These are phyloP conservation scores for Acacia acuminata DNA, from an alignment of 306 rosid species.

Conservation along the genomic window DNA sequence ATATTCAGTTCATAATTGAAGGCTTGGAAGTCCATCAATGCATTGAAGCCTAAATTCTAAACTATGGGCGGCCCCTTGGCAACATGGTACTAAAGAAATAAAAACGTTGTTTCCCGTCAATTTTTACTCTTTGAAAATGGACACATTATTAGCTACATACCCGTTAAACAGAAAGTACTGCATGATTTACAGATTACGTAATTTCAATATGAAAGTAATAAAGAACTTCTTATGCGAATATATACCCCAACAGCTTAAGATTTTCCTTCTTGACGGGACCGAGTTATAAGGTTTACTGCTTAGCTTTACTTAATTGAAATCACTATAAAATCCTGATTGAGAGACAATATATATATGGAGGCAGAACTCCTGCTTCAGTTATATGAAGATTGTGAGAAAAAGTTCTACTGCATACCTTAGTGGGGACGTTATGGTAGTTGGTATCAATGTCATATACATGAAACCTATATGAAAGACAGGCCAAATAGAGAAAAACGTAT, in stretches of 20 bases:
- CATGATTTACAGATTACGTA: neutral
- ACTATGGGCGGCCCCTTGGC: neutral
- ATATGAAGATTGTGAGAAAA: neutral
- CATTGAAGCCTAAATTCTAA: neutral
- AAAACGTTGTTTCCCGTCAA: neutral
- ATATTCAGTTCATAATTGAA: too few species aligned
- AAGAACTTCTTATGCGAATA: neutral
- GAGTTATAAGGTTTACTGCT: neutral
- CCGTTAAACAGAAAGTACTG: neutral
- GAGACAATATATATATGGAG: neutral
- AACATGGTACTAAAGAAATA: neutral
- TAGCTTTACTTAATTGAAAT: neutral
- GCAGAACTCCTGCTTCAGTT: neutral
- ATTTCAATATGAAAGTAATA: neutral
- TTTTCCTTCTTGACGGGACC: neutral
- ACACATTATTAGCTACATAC: neutral
- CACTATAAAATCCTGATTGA: neutral
- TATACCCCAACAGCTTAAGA: neutral
- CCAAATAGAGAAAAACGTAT: conserved; percentile 3
- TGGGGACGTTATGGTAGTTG: conserved; percentile 53
- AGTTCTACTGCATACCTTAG: conserved; percentile 56
- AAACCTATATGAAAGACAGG: conserved; percentile 51
- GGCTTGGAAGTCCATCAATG: neutral
- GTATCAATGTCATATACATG: conserved; percentile 82
- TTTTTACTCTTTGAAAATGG: neutral